Evolutionary conservation across 257 asterid genomes (phyloP).

Genomic region (Euphrasia confusa): DNA sequence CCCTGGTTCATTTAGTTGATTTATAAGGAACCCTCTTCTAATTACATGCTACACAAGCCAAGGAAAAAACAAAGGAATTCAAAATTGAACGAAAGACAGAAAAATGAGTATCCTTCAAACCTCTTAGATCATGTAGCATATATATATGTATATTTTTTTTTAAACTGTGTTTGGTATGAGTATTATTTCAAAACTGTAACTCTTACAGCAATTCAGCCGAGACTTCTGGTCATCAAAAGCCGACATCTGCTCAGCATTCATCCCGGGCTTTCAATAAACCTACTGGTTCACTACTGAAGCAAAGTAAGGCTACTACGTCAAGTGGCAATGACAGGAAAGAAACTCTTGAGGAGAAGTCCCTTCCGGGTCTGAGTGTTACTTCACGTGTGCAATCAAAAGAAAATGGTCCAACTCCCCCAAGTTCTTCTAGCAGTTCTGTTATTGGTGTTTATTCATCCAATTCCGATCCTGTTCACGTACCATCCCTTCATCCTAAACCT

Average conservation of each 20-base stretch:
- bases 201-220: conserved; percentile 41
- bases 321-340: conserved; percentile 46
- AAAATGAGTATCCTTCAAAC: neutral
- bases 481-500: conserved; percentile 76
- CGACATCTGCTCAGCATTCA: conserved; percentile 40
- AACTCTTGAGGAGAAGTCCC: conserved; percentile 44
- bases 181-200: conserved; percentile 15
- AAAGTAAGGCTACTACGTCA: conserved; percentile 43
- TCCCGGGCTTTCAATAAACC: conserved; percentile 40
- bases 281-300: conserved; percentile 43
- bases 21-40: neutral
- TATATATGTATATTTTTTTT: neutral
- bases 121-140: neutral
- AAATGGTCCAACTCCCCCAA: conserved; percentile 28
- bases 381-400: conserved; percentile 44
- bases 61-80: neutral
- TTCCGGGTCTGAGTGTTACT: conserved; percentile 34
- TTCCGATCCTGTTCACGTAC: conserved; percentile 96
- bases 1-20: conserved; percentile 7
- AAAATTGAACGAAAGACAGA: neutral
- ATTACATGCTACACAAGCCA: neutral
- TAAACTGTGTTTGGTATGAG: conserved; percentile 22
- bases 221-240: conserved; percentile 44
- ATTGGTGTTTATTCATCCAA: conserved; percentile 91
- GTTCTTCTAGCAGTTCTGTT: conserved; percentile 59